Base-by-base conservation (phyloP, 495 filamentous ascomycete genomes). In the Hypoxylon lenormandii region DNA sequence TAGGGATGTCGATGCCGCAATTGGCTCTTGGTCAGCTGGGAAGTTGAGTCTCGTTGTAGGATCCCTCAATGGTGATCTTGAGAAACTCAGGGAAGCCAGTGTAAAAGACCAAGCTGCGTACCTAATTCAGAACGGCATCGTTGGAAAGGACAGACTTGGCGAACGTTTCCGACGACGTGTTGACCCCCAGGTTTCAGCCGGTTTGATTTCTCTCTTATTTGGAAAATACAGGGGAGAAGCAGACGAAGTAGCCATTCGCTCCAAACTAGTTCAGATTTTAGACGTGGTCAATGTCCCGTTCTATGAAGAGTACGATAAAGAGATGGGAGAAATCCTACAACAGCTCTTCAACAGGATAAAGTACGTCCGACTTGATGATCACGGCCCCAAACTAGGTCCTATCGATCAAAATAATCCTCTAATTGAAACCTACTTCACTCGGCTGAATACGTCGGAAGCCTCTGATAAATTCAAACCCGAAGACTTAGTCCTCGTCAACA, bases 401-500 rank as follows among this genome's bases (percentile, higher is more conserved):
- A 91, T 99, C 73, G 89, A 85, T 59, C 78, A 86, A 19, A 78
- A 89, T 22, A 92, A 85, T 66, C 92, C 95, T 38, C 81, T 99
- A n/a, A 91, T 97, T 60, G 96, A 99, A 79, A 83, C 92, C 0
- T 98, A 98, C 80, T 99, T 99, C 80, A 97, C 94, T 4, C 89
- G 96, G 13, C 85, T 99, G 19, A 92, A 95, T 1, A 74, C 83
- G 28, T 97, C 97, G 64, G 87, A 90, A 5, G 84, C 82, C 26
- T 97, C 96, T 0, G 85, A 85, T 64, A 89, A 91, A 76, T 89
- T 97, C 72, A 87, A 88, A 43, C 82, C 87, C 1, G 91, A 91
- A 59, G 88, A 91, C 48, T 80, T 98, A 33, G 92, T 92, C 3
- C 79, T 99, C 15, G 94, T 90, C 28, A 97, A 97, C 79, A 99